Evolutionary conservation across 768 basidiomycete genomes (phyloP), one percentile per base, ranked within the genome.

Genomic region (Auriculariales sp.): DNA sequence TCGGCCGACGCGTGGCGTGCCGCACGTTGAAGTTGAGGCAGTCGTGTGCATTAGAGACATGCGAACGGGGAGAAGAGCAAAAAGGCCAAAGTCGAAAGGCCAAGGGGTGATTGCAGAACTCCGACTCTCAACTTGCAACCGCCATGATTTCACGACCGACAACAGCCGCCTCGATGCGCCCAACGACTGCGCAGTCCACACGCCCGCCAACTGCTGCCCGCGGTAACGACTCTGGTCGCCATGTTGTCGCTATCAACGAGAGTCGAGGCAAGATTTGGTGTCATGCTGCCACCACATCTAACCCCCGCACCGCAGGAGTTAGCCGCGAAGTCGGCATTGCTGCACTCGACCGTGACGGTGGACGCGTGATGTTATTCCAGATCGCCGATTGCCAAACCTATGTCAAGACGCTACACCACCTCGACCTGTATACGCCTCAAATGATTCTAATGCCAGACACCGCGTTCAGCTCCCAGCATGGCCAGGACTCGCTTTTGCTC

Each of bases 291-390:
- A n/a, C n/a, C n/a, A n/a, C n/a, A n/a, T n/a, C n/a, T 17, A 5
- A 27, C 4, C 15, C 44, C 4, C 46, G 56, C 17, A 7, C 4
- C 9, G 12, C 11, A 60, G 63, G 86, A 1, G 70, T 88, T 27
- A 81, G 81, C 1, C 70, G 83, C 49, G 91, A 94, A 60, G 78
- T 94, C 7, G 92, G 92, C 2, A 78, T 95, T 28, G 90, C 88
- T 0, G 84, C 85, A 0, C 71, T 91, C n/a, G 81, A 92, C 52
- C 76, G 71, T 50, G 82, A 86, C 28, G 87, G 82, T 0, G 88
- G 83, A 1, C 71, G 75, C 25, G 82, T 83, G 17, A 71, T 78
- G 61, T 67, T 93, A 14, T 78, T 89, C 15, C 90, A 94, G 53
- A 47, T 22, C 10, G 50, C 19, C 31, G 47, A 47, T 42, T 30